Evolutionary conservation across 2,329 filamentous ascomycete species (phyloP).

Genomic region (Penicillium sp.): DNA sequence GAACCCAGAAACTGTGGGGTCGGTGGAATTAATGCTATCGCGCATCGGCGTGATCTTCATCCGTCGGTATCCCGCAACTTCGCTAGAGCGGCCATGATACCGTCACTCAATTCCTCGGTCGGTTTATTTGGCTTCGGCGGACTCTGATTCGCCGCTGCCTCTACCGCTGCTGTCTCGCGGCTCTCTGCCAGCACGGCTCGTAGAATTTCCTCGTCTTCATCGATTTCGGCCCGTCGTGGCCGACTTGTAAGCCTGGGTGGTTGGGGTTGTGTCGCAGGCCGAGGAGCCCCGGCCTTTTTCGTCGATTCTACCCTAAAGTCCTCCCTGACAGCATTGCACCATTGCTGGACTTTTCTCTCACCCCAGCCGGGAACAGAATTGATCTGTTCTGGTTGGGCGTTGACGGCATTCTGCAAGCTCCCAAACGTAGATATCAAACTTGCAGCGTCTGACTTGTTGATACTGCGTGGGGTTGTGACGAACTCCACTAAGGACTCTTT

Average conservation of each 20-base stretch:
- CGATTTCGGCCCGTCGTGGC: conserved; percentile 19
- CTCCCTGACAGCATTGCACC: conserved; percentile 78
- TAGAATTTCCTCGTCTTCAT: conserved; percentile 51
- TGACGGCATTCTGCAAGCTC: conserved; percentile 80
- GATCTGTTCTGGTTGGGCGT: conserved; percentile 83
- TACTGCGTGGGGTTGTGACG: conserved; percentile 80
- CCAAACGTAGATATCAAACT: conserved; percentile 90
- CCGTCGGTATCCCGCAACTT: conserved; percentile 50
- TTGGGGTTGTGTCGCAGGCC: conserved; percentile 24
- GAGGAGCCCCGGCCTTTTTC: conserved; percentile 53
- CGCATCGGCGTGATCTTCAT: conserved; percentile 14
- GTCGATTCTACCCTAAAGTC: conserved; percentile 77
- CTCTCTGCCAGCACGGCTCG: conserved; percentile 31
- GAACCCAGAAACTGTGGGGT: not conserved
- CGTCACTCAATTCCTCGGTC: conserved; percentile 52
- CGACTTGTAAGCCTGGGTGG: conserved; percentile 17
- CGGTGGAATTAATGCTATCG: not conserved
- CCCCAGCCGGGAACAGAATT: conserved; percentile 88
- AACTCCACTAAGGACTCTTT: conserved; percentile 88
- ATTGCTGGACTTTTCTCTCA: conserved; percentile 87
- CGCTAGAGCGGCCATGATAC: conserved; percentile 59
- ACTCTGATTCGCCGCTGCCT: conserved; percentile 2
- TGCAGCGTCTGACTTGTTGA: conserved; percentile 94
- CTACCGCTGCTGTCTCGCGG: conserved; percentile 19
- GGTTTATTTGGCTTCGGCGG: not conserved